A percentile compares a stretch with the other conserved stretches of the same genome.
phyloP scores from a whole-genome alignment of 257 asterid species.

The Lithospermum erythrorhizon region DNA sequence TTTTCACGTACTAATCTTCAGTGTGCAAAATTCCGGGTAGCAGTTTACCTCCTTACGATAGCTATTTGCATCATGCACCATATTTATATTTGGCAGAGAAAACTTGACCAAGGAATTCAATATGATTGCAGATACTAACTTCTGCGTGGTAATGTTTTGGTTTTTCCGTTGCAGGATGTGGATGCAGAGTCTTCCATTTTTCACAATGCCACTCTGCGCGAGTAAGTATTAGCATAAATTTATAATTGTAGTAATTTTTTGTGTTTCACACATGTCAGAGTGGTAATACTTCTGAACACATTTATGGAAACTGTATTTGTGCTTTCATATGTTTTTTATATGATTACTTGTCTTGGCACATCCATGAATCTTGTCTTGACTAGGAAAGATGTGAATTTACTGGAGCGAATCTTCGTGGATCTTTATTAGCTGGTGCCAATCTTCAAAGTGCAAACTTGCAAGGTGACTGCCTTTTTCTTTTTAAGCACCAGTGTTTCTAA shows the following conservation, averaged over 20 bases:
- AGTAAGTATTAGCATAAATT: constrained; percentile 38
- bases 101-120: too few relatives aligned
- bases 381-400: constrained; percentile 85
- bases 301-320: not conserved
- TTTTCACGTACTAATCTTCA: constrained; percentile 94
- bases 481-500: too few relatives aligned
- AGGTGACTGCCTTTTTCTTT: constrained; percentile 28
- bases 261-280: too few relatives aligned
- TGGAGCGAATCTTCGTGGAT: constrained; percentile 93
- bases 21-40: constrained; percentile 77
- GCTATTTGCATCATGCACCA: too few relatives aligned
- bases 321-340: not conserved
- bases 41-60: too few relatives aligned
- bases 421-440: constrained; percentile 86
- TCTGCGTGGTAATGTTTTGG: constrained; percentile 2
- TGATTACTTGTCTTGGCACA: constrained; percentile 13
- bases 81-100: too few relatives aligned
- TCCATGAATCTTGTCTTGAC: constrained; percentile 27
- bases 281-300: not conserved
- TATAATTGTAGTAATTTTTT: not conserved
- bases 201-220: constrained; percentile 84
- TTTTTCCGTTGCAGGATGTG: constrained; percentile 56
- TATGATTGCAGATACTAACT: not conserved
- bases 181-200: constrained; percentile 91
- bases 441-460: constrained; percentile 96